Conservation (phyloP, 495 filamentous ascomycete genomes). For the Penicilliopsis zonata region DNA sequence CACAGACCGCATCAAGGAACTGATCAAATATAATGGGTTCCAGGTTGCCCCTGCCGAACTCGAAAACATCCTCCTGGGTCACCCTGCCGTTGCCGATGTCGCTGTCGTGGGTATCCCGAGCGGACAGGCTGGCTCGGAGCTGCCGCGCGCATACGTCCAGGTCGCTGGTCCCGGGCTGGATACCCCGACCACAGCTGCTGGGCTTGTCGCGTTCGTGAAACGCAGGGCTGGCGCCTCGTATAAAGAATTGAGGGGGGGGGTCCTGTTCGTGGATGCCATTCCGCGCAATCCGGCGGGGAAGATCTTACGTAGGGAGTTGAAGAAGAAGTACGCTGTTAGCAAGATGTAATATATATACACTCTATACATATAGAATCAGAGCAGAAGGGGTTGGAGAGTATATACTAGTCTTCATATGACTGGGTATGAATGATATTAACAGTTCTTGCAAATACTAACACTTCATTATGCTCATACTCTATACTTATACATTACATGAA, state of each 20-base stretch:
- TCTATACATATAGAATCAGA: too few species aligned
- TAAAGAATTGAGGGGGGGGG: conserved; percentile 61
- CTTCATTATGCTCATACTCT: too few species aligned
- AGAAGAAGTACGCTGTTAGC: too few species aligned
- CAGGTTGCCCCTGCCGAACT: conserved; percentile 67
- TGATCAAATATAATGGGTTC: conserved; percentile 68
- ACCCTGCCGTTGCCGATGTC: conserved; percentile 52
- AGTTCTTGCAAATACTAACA: too few species aligned
- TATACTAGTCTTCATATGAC: too few species aligned
- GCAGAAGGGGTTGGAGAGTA: too few species aligned
- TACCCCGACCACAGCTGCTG: conserved; percentile 18
- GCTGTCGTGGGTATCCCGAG: conserved; percentile 59
- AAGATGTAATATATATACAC: too few species aligned
- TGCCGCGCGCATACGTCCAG: conserved; percentile 60
- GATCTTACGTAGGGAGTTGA: conserved; percentile 53
- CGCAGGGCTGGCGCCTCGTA: conserved; percentile 39
- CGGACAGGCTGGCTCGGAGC: conserved; percentile 48
- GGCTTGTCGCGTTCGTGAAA: conserved; percentile 42
- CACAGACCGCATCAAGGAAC: conserved; percentile 60
- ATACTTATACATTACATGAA: too few species aligned
- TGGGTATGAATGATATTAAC: too few species aligned
- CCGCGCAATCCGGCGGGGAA: conserved; percentile 68
- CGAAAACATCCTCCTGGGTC: conserved; percentile 48
- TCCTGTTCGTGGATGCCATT: conserved; percentile 57
- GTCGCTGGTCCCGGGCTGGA: conserved; percentile 18